phyloP scores from a whole-genome alignment of 2,329 filamentous ascomycete genomes.

The Pseudogymnoascus sp. region DNA sequence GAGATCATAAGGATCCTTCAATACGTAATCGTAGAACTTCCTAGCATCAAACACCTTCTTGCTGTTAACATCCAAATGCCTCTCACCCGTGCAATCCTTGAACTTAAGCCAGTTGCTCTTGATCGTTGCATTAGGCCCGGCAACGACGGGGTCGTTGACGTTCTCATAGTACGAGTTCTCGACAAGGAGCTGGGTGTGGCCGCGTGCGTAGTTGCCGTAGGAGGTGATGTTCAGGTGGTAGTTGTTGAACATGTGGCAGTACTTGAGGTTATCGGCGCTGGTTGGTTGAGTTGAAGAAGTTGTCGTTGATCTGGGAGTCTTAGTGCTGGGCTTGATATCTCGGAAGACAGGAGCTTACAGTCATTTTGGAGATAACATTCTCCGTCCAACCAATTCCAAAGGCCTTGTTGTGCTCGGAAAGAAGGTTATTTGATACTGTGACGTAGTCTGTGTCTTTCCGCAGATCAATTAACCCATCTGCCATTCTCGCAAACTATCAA shows the following conservation, averaged over 20 bases:
- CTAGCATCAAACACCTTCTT: conserved; percentile 19
- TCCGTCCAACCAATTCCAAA: conserved; percentile 24
- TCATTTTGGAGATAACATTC: conserved; percentile 21
- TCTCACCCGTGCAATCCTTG: conserved; percentile 18
- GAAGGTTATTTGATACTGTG: conserved; percentile 21
- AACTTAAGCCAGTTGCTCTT: conserved; percentile 18
- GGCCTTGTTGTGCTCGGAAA: conserved; percentile 23
- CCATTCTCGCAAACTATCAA: conserved; percentile 14
- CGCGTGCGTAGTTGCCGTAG: conserved; percentile 22
- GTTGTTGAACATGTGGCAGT: conserved; percentile 21
- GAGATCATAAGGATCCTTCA: conserved; percentile 19
- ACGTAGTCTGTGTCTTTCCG: conserved; percentile 22
- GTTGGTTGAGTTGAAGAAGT: conserved; percentile 22
- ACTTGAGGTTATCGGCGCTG: conserved; percentile 22
- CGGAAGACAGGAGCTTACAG: background rate
- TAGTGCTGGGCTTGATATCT: background rate
- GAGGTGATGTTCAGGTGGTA: conserved; percentile 22
- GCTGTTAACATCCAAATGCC: conserved; percentile 16
- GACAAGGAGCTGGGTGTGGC: conserved; percentile 19
- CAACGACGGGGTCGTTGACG: conserved; percentile 20
- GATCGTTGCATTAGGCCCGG: conserved; percentile 18
- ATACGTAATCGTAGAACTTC: conserved; percentile 19
- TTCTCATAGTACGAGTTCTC: conserved; percentile 23
- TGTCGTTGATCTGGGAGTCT: conserved; percentile 18
- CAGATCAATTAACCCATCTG: conserved; percentile 22